Evolutionary conservation across 768 basidiomycete species (phyloP), one percentile per base, ranked within the genome.

Genomic region (Pleurotus sapidus): DNA sequence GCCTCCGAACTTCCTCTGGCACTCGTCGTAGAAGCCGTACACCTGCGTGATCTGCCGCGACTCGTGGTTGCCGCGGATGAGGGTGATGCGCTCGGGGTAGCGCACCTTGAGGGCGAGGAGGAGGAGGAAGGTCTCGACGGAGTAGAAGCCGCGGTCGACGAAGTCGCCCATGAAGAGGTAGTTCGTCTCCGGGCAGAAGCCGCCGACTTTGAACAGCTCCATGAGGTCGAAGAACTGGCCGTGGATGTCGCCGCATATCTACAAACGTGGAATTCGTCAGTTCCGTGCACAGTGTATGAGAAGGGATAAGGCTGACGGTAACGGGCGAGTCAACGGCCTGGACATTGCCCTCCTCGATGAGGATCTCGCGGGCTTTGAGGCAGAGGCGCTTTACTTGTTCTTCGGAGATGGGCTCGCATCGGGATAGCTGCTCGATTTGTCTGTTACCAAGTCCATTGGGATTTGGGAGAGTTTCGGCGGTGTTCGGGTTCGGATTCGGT

Each of bases 81-180:
- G 87, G 0, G 94, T 97, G 70, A 98, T 96, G 53, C 95, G 88
- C 68, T 98, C 96, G 24, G 95, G 96, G 71, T 97, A 98, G 18
- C 96, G 92, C 60, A 96, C 91, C 72, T 99, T 99, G 69, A 97
- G 85, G 0, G 95, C 94, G 62, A 98, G 84, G 17, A 98, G 83
- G 46, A 98, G 85, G 17, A 97, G 83, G 70, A 98, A 96, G 0
- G 96, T 98, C 69, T 98, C 96, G 58, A 98, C 93, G 68, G 86
- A 89, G 79, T 97, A 98, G 76, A 94, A 97, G 30, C 96, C 96
- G 55, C 96, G 87, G 74, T 98, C 96, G 63, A 98, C 96, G 69
- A 98, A 98, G 74, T 98, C 96, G 60, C 95, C 90, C 91, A 97
- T 96, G 83, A 97, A 96, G 50, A 97, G 86, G 72, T 97, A 97